phyloP scores from a whole-genome alignment of 2,329 filamentous ascomycete genomes.

The Fusarium poae region DNA sequence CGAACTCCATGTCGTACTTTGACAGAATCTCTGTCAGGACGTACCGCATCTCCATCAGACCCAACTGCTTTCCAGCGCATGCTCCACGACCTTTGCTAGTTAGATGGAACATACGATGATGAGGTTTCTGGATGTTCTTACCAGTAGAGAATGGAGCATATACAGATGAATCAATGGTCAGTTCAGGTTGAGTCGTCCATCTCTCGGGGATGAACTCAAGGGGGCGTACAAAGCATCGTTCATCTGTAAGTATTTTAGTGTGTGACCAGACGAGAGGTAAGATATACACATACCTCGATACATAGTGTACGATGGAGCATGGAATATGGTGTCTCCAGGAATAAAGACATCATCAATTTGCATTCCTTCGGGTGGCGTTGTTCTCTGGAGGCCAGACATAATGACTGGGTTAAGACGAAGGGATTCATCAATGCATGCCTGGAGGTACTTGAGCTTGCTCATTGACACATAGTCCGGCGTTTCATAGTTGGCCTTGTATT shows the following conservation, averaged over 20 bases:
- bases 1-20: conserved; percentile 13
- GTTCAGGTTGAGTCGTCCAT: conserved; percentile 30
- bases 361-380: conserved; percentile 19
- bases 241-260: conserved; percentile 1
- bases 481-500: not conserved
- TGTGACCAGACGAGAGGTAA: fast-evolving
- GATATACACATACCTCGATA: conserved; percentile 16
- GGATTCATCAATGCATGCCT: conserved; percentile 39
- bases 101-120: not conserved
- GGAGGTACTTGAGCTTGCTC: conserved; percentile 24
- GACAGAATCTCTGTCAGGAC: conserved; percentile 25
- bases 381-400: conserved; percentile 15
- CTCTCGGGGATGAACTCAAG: conserved; percentile 36
- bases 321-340: conserved; percentile 11
- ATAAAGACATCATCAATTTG: conserved; percentile 14
- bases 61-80: conserved; percentile 40
- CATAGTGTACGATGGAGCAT: conserved; percentile 13
- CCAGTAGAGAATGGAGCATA: conserved; percentile 32
- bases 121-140: not conserved
- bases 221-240: conserved; percentile 22
- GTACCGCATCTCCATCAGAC: conserved; percentile 37
- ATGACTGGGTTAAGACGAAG: conserved; percentile 35
- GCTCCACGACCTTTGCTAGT: conserved; percentile 19
- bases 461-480: not conserved
- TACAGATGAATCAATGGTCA: conserved; percentile 14